Percentiles rank a stretch among this genome's conserved stretches.
Evolutionary conservation across 1,284 basidiomycete genomes (phyloP).

Genomic region (Cronartium quercuum): DNA sequence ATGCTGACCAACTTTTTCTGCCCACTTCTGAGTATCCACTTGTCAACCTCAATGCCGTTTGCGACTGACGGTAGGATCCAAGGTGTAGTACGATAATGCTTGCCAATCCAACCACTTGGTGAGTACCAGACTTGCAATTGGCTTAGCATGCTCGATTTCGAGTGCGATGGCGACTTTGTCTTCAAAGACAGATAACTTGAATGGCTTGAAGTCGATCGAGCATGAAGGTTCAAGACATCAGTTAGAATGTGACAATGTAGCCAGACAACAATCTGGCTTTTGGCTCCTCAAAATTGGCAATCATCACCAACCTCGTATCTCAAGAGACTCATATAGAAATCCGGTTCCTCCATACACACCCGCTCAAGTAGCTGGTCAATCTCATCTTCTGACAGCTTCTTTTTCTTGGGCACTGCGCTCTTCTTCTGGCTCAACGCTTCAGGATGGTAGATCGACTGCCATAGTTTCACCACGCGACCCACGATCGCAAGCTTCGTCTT

Average conservation of each 20-base stretch:
- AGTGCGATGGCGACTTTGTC: background rate
- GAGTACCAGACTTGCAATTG: background rate
- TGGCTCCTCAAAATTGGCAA: too few species aligned
- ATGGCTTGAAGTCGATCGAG: constrained; percentile 1
- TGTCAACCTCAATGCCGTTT: constrained; percentile 19
- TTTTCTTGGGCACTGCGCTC: constrained; percentile 3
- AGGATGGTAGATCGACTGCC: background rate
- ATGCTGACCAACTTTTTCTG: too few species aligned
- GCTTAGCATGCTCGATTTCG: constrained; percentile 4
- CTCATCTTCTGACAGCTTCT: constrained; percentile 1
- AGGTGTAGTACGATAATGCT: constrained; percentile 10
- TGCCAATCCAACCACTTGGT: constrained; percentile 20
- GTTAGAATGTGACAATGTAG: too few species aligned
- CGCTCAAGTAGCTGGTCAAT: constrained; percentile 1
- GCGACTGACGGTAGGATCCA: constrained; percentile 19
- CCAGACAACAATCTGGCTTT: too few species aligned
- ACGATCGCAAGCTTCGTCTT: constrained; percentile 21
- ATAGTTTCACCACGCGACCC: constrained; percentile 4
- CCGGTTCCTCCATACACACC: background rate
- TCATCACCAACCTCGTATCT: constrained; percentile 17
- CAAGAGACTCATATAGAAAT: constrained; percentile 19
- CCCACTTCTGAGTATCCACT: too few species aligned
- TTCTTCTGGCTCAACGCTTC: background rate
- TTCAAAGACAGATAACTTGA: constrained; percentile 16
- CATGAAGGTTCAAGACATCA: background rate